Evolutionary conservation across 495 filamentous ascomycete species (phyloP), one percentile per base, ranked within the genome.

Genomic region (Letharia columbiana): DNA sequence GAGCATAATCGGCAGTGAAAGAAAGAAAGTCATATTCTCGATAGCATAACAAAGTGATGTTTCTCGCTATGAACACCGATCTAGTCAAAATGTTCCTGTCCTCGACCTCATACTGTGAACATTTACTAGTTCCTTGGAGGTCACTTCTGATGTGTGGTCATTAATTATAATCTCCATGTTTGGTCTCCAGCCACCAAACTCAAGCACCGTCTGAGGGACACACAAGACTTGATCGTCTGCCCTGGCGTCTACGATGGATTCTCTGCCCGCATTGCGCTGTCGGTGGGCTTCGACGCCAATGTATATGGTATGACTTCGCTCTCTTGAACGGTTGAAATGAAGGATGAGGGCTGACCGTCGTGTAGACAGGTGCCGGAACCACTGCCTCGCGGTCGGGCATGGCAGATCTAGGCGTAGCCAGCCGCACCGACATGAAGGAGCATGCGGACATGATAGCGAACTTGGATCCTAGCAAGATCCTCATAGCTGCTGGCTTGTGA

Each of bases 401-500:
- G 77, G 82, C 87, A 1, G 88, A 90, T 71, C 78, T 89, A 5
- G 86, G 85, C n/a, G 70, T 90, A 4, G 82, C 80, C 0, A 80
- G 81, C 28, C 77, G 84, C 61, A 80, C 84, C 68, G 87, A 90
- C 72, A 89, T 89, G 86, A 71, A 76, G 35, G 77, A 76, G 62
- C 84, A 89, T 68, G 87, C 86, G 0, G 77, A 80, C 59, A 88
- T 88, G 83, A 84, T 90, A 64, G 84, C 86, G 44, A 80, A 79
- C 65, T 75, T 90, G 44, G 78, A 86, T 65, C 83, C 84, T 0
- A 73, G 73, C 45, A 79, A 80, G 3, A 84, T 85, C 3, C 69
- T 89, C 11, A 89, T 91, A 71, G 87, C 87, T 23, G n/a, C n/a
- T n/a, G n/a, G n/a, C n/a, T n/a, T n/a, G n/a, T n/a, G 87, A 89